phyloP scores from a whole-genome alignment of 768 basidiomycete genomes.

The Hirschioporus abietinus region DNA sequence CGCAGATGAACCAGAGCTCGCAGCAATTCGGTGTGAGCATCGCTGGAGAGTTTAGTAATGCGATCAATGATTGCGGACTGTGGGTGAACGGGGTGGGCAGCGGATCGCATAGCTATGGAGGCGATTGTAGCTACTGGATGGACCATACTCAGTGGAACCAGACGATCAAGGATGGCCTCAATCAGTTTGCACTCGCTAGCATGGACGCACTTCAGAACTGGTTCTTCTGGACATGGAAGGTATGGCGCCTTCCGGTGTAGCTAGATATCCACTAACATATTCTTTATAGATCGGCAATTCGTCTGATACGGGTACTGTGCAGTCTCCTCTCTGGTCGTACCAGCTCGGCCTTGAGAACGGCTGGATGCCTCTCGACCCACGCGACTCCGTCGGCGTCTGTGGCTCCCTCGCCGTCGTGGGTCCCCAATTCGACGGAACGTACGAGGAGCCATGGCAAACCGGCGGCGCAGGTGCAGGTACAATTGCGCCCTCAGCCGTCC shows the following conservation, averaged over 20 bases:
- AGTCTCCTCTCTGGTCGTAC: conserved; percentile 66
- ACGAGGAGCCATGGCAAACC: conserved; percentile 57
- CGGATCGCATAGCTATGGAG: conserved; percentile 26
- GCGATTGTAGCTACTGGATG: conserved; percentile 38
- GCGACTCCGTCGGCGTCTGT: conserved; percentile 63
- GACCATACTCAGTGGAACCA: conserved; percentile 50
- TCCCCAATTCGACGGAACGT: conserved; percentile 44
- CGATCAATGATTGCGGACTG: conserved; percentile 61
- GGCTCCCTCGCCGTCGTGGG: conserved; percentile 40
- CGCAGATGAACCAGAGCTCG: conserved; percentile 34
- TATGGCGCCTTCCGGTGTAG: conserved; percentile 11
- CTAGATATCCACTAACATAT: not conserved
- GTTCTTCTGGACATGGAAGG: conserved; percentile 83
- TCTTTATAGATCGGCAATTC: conserved; percentile 49
- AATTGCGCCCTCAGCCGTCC: conserved; percentile 36
- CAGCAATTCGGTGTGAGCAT: conserved; percentile 60
- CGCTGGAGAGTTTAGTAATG: conserved; percentile 73
- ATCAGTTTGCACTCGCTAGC: conserved; percentile 44
- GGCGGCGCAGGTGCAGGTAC: conserved; percentile 53
- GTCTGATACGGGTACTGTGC: conserved; percentile 38
- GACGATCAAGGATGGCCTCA: conserved; percentile 46
- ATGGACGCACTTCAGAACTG: conserved; percentile 67
- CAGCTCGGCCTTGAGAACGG: conserved; percentile 65
- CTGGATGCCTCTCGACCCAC: conserved; percentile 75
- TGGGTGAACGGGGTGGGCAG: conserved; percentile 33